Evolutionary conservation across 2,329 filamentous ascomycete genomes (phyloP).

Genomic region (Trichocomaceae sp.): DNA sequence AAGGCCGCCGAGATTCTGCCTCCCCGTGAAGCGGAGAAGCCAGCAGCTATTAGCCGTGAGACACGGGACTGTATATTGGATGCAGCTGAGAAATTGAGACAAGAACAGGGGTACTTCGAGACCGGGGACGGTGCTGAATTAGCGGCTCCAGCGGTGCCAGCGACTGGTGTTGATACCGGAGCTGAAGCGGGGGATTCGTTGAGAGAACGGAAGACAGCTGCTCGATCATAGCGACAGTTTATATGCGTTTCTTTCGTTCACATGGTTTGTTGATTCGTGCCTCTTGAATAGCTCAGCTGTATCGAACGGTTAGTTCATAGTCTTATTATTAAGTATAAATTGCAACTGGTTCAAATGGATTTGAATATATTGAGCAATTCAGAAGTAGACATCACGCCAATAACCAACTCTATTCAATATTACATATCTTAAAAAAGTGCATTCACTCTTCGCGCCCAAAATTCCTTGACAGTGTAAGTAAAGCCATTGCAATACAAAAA

Average conservation of each 20-base stretch:
- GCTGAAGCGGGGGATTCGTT: slow-evolving; percentile 2
- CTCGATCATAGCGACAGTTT: background rate
- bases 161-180: slow-evolving; percentile 1
- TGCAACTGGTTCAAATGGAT: background rate
- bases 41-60: slow-evolving; percentile 5
- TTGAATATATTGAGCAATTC: background rate
- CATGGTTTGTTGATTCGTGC: background rate
- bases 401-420: too few relatives aligned
- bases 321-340: background rate
- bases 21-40: slow-evolving; percentile 15
- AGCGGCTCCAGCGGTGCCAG: background rate
- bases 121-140: slow-evolving; percentile 20
- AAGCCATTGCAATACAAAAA: background rate
- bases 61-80: slow-evolving; percentile 32
- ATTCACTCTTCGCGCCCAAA: slow-evolving; percentile 8
- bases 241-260: background rate
- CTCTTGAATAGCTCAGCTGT: background rate
- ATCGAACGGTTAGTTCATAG: background rate
- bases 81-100: slow-evolving; percentile 17
- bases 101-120: slow-evolving; percentile 25
- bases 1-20: slow-evolving; percentile 18
- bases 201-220: slow-evolving; percentile 6
- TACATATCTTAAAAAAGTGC: background rate
- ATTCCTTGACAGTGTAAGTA: slow-evolving; percentile 3
- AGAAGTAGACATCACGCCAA: background rate